Base-by-base conservation (phyloP, 306 rosid genomes). In the Prunus campanulata region DNA sequence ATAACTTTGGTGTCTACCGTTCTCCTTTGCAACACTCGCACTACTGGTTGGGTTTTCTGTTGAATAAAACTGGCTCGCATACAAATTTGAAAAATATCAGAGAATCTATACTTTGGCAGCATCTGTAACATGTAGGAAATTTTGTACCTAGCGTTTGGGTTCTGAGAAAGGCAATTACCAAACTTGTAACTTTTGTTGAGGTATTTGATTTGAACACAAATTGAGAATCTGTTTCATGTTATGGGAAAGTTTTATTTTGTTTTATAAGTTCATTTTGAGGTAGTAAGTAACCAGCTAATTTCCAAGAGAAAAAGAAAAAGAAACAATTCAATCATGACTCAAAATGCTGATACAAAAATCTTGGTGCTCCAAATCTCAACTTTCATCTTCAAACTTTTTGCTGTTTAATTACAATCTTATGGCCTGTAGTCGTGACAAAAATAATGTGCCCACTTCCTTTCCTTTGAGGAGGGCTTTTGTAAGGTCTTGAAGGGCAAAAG, bases 401-500 rank as follows among this genome's bases (percentile, higher is more conserved):
- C 44, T 25, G 66, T 60, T 66, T 44, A 44, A 32, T 50, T 60
- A 77, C 25, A 32, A 70, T 56, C 47, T 42, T 16, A 32, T 7
- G 72, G 22, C 79, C 73, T 72, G 22, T 68, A 42, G 66, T 46
- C n/a, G 35, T 27, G 47, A 56, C 50, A n/a, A 32, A 50, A 66
- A 72, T 27, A 42, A 47, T n/a, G 65, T 35, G 47, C 57, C 55
- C 69, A 59, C 46, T 68, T 35, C 68, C 20, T 10, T n/a, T 19
- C 60, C 25, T 42, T 72, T 6, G 6, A 48, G 16, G 56, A 74
- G 49, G 46, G 73, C 60, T 46, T 46, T 67, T 60, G 19, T 13
- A 48, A 55, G 73, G 47, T 64, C 52, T 44, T 64, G 68, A 2
- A 11, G n/a, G 76, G 47, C 72, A 74, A 87, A 87, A 83, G 81